Evolutionary conservation across 208 protist genomes (phyloP), one percentile per base, ranked within the genome.

Genomic region (Acanthamoeba lugdunensis): DNA sequence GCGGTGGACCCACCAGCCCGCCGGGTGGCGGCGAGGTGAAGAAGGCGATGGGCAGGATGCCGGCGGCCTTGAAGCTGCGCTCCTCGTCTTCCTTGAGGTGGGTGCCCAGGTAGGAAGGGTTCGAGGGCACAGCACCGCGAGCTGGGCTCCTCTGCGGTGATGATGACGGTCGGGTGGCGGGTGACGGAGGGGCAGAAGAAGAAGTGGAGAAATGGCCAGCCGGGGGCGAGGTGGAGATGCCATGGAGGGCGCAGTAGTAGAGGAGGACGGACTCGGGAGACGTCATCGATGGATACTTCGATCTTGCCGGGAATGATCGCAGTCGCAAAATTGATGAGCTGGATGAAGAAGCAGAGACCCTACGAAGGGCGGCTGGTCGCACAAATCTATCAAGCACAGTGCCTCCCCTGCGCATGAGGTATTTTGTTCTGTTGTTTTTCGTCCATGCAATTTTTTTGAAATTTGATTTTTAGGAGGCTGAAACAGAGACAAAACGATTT

Each of bases 41-140:
- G 79, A 63, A 87, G 79, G 79, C 79, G 13, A 87, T 45, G 50
- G 79, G 52, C 79, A 87, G n/a, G 50, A 87, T 25, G 25, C 79
- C 79, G 50, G 79, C 79, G 14, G 79, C 79, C 52, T 63, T 54
- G 50, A 48, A 87, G n/a, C 52, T 87, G 7, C 13, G n/a, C 48
- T 54, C 50, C 50, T 87, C 79, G 21, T 56, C 50, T 5, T 56
- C 50, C 5, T 63, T 9, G 9, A 87, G 79, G 23, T 63, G 50
- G 25, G 50, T 87, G n/a, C 14, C 79, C 50, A 63, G 50, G 28
- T 87, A 87, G 50, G 79, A 37, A 1, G 79, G 79, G 79, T 87
- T 87, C 50, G 45, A 28, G 1, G 28, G 48, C 7, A 41, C 37
- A 41, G 2, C 7, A 5, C 48, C 48, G 6, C 45, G 48, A 25